Evolutionary conservation across 192 early-diverging fungal species (phyloP), one percentile per base, ranked within the genome.

Genomic region (Coemansia sp.): DNA sequence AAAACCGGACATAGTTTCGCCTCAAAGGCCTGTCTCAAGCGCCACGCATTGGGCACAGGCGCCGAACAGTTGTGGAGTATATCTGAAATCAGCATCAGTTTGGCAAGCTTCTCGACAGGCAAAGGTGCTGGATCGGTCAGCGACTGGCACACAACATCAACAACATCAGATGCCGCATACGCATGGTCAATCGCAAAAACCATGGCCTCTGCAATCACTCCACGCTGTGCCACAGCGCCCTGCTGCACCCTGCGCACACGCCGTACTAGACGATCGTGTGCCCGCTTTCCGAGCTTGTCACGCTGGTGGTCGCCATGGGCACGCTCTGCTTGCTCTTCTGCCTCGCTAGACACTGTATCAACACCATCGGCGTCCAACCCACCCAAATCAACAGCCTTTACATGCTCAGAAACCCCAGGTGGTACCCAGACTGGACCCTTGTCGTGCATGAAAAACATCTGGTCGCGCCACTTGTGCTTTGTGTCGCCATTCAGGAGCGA

Each of bases 361-460:
- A 63, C 54, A 26, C 52, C 70, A 32, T 42, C 57, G 15, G 51
- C 2, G 16, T 61, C 61, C 39, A 46, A 42, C 0, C 2, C 16
- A 6, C 8, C 26, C 37, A n/a, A 37, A 15, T 19, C 39, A 0
- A 16, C 40, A 7, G 51, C 19, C 21, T 13, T 11, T 47, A 13
- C 13, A 26, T 56, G 42, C 19, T 15, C 26, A 26, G 87, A 82
- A 40, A 90, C 78, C 41, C 86, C 76, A 2, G 94, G 95, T n/a
- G 96, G 95, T 19, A 90, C 82, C 95, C 96, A 96, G 43, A 88
- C 69, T 7, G 91, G 86, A 1, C 91, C 94, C 32, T 85, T 86
- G 62, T 92, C 89, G 60, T 90, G 90, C 94, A 98, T 96, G 8
- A 88, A 84, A 74, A 98, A 98, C 37, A 94, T 87, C 47, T 91